These are phyloP conservation scores for Cercospora berteroae DNA, from an alignment of 2,329 filamentous ascomycete genomes.

Conservation along the genomic window DNA sequence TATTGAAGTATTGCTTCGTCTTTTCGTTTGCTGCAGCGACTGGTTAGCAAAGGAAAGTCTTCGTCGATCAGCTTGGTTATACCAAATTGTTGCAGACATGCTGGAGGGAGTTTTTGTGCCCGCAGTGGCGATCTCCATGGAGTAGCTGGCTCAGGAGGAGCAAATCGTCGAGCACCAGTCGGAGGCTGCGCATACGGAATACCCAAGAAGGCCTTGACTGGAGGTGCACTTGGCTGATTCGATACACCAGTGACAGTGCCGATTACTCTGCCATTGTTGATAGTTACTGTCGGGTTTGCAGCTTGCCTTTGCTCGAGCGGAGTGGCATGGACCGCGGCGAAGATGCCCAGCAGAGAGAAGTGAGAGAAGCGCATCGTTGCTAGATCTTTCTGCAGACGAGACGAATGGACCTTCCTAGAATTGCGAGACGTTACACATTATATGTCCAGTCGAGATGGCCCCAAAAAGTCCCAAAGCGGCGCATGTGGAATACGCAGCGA, in stretches of 20 bases:
- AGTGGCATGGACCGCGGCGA: background rate
- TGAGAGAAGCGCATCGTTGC: conserved; percentile 4
- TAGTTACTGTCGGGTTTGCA: conserved; percentile 21
- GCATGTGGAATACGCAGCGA: background rate
- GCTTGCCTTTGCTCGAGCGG: conserved; percentile 3
- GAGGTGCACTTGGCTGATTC: conserved; percentile 21
- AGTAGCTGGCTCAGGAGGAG: conserved; percentile 19
- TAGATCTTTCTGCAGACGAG: background rate
- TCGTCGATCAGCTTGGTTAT: background rate
- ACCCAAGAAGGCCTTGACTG: conserved; percentile 23
- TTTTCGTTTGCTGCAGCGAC: conserved; percentile 3
- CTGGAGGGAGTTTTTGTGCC: conserved; percentile 18
- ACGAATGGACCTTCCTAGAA: background rate
- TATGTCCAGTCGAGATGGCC: background rate
- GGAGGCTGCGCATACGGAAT: conserved; percentile 25
- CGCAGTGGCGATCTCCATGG: conserved; percentile 14
- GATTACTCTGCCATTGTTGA: conserved; percentile 21
- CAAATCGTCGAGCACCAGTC: conserved; percentile 20
- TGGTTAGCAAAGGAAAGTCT: background rate
- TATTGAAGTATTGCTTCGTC: conserved; percentile 21
- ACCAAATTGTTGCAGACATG: conserved; percentile 28
- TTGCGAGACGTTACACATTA: background rate
- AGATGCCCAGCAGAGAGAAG: background rate
- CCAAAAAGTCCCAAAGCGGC: background rate
- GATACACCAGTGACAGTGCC: conserved; percentile 22